phyloP scores from a whole-genome alignment of 352 stramenopile genomes.

The Phytophthora hybrid region DNA sequence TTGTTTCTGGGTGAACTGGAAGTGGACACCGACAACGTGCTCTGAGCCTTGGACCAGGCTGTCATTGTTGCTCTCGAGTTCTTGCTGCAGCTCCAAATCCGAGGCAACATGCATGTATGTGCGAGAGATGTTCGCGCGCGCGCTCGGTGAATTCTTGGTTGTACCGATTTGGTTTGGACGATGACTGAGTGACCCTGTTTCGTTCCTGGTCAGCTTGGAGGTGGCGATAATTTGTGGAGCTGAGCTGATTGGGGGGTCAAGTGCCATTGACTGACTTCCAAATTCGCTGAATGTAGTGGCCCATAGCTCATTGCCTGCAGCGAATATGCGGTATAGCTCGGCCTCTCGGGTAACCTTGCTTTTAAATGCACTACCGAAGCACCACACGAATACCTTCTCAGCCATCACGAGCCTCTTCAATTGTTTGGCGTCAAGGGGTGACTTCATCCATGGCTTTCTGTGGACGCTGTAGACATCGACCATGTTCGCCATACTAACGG shows the following conservation, averaged over 20 bases:
- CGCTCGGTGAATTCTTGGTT: too few species aligned
- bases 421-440: neutral
- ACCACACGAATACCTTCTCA: neutral
- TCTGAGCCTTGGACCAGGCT: neutral
- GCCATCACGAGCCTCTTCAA: neutral
- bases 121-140: too few species aligned
- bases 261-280: too few species aligned
- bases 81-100: neutral
- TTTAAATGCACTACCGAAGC: neutral
- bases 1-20: slow-evolving; percentile 6
- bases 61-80: neutral
- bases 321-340: too few species aligned
- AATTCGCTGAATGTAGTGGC: too few species aligned
- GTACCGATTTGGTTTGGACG: neutral
- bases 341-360: neutral
- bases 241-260: too few species aligned
- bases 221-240: too few species aligned
- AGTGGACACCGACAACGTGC: slow-evolving; percentile 2
- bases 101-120: neutral
- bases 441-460: neutral
- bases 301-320: too few species aligned
- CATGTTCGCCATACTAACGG: neutral
- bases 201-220: too few species aligned
- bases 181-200: too few species aligned
- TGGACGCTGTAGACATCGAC: neutral